A percentile compares a stretch with the other conserved stretches of the same genome.
Conservation (phyloP, 768 basidiomycete genomes). For the Rhodotorula kratochvilovae region DNA sequence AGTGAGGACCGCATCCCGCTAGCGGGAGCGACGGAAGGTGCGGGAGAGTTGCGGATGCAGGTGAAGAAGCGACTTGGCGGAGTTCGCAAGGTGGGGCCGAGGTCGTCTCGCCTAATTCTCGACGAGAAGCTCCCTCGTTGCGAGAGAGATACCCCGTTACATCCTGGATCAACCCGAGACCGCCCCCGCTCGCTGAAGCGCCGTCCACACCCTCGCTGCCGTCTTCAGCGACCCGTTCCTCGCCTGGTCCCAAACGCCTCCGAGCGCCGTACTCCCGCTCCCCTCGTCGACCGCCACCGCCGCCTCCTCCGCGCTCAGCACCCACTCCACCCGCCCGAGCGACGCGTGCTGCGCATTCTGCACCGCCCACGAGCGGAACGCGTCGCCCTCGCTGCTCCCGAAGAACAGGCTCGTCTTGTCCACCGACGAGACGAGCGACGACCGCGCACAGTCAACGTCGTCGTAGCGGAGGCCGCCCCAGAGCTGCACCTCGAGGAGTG, state of each 20-base stretch:
- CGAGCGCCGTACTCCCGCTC: neutral
- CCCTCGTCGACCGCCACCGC: neutral
- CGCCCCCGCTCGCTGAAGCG: neutral
- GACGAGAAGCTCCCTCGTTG: too few relatives aligned
- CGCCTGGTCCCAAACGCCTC: conserved; percentile 6
- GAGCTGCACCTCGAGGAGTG: conserved; percentile 6
- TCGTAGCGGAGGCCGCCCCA: conserved; percentile 17
- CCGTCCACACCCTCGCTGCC: neutral
- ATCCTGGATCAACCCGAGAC: neutral
- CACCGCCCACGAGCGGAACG: conserved; percentile 2
- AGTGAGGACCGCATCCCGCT: too few relatives aligned
- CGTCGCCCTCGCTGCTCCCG: neutral
- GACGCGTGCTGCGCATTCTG: neutral
- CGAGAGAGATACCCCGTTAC: too few relatives aligned
- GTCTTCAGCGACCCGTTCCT: neutral
- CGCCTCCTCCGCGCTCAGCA: neutral
- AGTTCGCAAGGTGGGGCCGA: too few relatives aligned
- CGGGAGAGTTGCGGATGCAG: too few relatives aligned
- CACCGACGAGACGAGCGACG: neutral
- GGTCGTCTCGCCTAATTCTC: too few relatives aligned
- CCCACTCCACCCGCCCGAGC: neutral
- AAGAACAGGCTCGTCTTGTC: neutral
- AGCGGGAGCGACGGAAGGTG: too few relatives aligned
- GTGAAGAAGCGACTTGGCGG: too few relatives aligned
- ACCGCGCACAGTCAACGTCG: neutral